Evolutionary conservation across 495 filamentous ascomycete species (phyloP).

Genomic region (Penicillium paradoxum): DNA sequence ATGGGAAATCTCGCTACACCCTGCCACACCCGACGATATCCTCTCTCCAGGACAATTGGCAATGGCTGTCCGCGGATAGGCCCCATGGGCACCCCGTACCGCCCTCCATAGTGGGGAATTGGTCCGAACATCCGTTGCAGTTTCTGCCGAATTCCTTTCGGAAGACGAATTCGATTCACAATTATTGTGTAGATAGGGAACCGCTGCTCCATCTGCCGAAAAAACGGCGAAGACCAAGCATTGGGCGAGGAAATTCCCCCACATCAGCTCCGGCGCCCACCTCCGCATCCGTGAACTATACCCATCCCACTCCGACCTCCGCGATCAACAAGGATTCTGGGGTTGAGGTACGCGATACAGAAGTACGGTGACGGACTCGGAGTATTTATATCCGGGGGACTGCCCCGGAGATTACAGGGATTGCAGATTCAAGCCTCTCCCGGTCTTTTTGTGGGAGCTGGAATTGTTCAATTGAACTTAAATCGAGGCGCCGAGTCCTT

Average conservation of each 20-base stretch:
- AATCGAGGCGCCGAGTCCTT: not conserved
- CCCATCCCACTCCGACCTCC: not conserved
- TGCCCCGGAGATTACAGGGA: no score
- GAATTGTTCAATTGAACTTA: not conserved
- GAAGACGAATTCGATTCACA: not conserved
- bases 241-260: constrained; percentile 23
- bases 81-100: no score
- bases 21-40: no score
- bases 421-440: no score
- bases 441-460: not conserved
- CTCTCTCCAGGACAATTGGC: no score
- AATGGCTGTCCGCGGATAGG: no score
- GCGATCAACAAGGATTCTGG: not conserved
- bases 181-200: no score
- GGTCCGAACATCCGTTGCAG: no score
- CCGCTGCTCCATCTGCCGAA: not conserved
- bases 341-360: not conserved
- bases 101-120: no score
- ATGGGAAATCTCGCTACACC: no score
- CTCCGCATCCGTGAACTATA: constrained; percentile 11
- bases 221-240: not conserved
- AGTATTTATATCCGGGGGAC: not conserved
- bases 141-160: no score
- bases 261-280: constrained; percentile 7
- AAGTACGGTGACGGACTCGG: not conserved